These are phyloP conservation scores for Aspergillus bridgeri DNA, from an alignment of 495 filamentous ascomycete genomes.

Conservation along the genomic window DNA sequence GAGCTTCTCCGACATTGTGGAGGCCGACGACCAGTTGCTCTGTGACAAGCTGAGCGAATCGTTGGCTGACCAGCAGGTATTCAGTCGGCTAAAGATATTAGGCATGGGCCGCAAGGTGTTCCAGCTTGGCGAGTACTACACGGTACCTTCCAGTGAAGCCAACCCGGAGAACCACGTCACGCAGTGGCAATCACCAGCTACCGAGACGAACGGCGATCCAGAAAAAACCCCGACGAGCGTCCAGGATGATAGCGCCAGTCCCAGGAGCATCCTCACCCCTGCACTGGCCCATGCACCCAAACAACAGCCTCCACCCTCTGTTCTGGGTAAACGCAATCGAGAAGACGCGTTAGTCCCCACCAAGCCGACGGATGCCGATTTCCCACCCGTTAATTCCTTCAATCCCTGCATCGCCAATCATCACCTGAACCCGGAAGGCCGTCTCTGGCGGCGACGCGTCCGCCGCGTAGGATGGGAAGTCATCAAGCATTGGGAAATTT, in stretches of 20 bases:
- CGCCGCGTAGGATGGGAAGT: conserved; percentile 42
- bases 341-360: conserved; percentile 5
- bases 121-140: conserved; percentile 37
- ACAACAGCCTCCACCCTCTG: conserved; percentile 7
- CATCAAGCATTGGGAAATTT: conserved; percentile 42
- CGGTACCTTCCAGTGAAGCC: conserved; percentile 14
- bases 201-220: conserved; percentile 5
- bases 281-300: background rate
- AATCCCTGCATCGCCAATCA: background rate
- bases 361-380: background rate
- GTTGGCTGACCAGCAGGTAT: conserved; percentile 34
- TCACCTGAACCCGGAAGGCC: conserved; percentile 15
- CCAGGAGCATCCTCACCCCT: conserved; percentile 3
- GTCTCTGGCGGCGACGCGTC: conserved; percentile 29
- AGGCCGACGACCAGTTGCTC: conserved; percentile 36
- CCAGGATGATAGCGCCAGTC: background rate
- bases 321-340: conserved; percentile 20
- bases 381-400: background rate
- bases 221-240: conserved; percentile 4
- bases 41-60: conserved; percentile 30
- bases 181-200: conserved; percentile 13
- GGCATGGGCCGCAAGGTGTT: conserved; percentile 42
- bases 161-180: conserved; percentile 7
- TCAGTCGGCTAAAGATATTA: conserved; percentile 33
- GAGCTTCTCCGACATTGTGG: conserved; percentile 33